These are phyloP conservation scores for Plasmodium falciparum DNA, from an alignment of 169 alveolate genomes.

Conservation along the genomic window DNA sequence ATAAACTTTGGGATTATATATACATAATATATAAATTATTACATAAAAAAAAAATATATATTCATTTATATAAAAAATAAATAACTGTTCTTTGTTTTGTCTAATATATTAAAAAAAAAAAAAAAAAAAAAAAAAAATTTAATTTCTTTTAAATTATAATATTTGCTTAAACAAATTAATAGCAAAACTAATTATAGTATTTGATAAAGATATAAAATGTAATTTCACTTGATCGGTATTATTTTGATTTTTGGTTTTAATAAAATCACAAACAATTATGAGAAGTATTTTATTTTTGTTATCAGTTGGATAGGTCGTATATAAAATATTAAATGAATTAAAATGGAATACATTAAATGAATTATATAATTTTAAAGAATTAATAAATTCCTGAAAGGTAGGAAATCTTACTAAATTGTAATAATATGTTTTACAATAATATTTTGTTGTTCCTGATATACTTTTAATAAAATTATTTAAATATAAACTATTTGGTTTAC, in stretches of 20 bases:
- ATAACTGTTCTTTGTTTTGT: not conserved
- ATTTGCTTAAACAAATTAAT: conserved; percentile 69
- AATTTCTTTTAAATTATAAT: conserved; percentile 16
- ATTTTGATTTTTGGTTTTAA: conserved; percentile 13
- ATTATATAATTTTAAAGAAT: conserved; percentile 47
- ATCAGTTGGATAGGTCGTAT: conserved; percentile 47
- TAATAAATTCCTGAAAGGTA: conserved; percentile 34
- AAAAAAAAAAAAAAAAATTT: not conserved
- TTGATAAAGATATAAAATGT: conserved; percentile 57
- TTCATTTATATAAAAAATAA: too few relatives aligned
- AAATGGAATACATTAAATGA: conserved; percentile 68
- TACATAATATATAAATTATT: too few relatives aligned
- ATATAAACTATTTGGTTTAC: conserved; percentile 57
- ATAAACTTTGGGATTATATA: too few relatives aligned
- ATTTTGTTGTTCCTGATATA: conserved; percentile 14
- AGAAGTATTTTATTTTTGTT: conserved; percentile 27
- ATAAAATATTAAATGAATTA: conserved; percentile 41
- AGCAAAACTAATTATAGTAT: conserved; percentile 46
- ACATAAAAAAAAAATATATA: too few relatives aligned
- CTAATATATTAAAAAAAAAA: conserved; percentile 8
- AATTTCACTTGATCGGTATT: conserved; percentile 21
- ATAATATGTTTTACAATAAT: conserved; percentile 49
- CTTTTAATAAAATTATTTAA: conserved; percentile 45
- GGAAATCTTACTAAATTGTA: conserved; percentile 25
- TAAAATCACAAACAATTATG: conserved; percentile 48